Percentiles rank a stretch among this genome's conserved stretches.
These are phyloP conservation scores for Neurospora hispaniola DNA, from an alignment of 495 filamentous ascomycete genomes.

Conservation along the genomic window DNA sequence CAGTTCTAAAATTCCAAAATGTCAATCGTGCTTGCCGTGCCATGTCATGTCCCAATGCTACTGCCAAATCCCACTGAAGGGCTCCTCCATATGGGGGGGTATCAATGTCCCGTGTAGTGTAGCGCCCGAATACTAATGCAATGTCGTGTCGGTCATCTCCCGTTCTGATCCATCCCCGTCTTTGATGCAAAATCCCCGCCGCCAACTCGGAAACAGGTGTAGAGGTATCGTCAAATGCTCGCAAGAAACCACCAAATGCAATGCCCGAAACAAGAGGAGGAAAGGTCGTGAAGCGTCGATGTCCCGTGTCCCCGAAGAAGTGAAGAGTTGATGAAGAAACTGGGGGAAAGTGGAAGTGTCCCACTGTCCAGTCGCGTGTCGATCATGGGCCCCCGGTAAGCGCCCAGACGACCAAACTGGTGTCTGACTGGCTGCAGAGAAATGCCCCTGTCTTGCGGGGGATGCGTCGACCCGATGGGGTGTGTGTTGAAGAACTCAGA, in stretches of 20 bases:
- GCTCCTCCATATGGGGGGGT: not conserved
- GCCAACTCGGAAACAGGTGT: not conserved
- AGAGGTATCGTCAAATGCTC: not conserved
- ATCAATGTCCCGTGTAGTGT: not conserved
- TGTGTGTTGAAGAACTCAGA: not conserved
- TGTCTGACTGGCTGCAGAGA: not conserved
- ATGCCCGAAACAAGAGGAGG: not conserved
- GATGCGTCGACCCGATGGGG: not conserved
- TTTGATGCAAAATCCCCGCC: not conserved
- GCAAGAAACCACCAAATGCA: not conserved
- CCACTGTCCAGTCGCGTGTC: not conserved
- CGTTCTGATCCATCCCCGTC: not conserved
- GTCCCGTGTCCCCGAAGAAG: not conserved
- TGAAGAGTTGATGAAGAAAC: not conserved
- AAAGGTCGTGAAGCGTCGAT: no score
- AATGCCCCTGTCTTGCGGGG: not conserved
- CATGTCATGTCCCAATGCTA: not conserved
- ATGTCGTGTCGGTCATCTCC: not conserved
- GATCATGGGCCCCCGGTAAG: not conserved
- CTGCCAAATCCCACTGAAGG: not conserved
- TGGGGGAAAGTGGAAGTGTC: not conserved
- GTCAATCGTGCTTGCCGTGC: not conserved
- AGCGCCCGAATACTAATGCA: not conserved
- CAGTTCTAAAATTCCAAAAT: not conserved
- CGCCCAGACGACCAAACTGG: not conserved